These are phyloP conservation scores for Neckera pumila DNA, from an alignment of 225 moss, liverwort and hornwort genomes.

Conservation along the genomic window DNA sequence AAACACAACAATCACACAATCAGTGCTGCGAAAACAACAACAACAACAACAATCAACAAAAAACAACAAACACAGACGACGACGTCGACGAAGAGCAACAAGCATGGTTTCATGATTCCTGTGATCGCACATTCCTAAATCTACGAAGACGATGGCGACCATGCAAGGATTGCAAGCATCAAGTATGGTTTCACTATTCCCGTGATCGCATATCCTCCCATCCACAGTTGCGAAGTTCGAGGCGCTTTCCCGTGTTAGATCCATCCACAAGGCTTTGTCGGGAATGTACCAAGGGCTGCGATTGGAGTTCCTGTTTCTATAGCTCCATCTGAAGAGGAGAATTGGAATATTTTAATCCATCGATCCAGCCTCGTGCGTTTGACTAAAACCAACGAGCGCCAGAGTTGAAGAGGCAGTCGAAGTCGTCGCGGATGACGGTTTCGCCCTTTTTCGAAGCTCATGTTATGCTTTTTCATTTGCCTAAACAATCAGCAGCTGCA, in stretches of 20 bases:
- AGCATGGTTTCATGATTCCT: background rate
- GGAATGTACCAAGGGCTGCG: background rate
- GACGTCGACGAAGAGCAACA: background rate
- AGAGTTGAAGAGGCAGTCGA: background rate
- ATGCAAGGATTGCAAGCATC: background rate
- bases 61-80: background rate
- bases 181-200: background rate
- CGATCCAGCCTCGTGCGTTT: background rate
- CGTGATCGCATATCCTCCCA: background rate
- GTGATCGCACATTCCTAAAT: background rate
- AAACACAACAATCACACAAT: background rate
- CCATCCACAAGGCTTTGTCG: background rate
- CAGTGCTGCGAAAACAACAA: background rate
- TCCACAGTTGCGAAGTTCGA: background rate
- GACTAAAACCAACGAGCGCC: background rate
- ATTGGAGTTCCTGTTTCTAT: background rate
- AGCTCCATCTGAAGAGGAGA: background rate
- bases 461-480: too few relatives aligned
- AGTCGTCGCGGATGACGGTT: background rate
- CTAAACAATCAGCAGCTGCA: background rate
- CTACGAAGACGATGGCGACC: background rate
- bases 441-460: background rate
- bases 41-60: background rate
- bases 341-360: background rate
- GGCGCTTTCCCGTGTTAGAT: background rate